Evolutionary conservation across 106 monocot species (phyloP).

Genomic region (Posidonia australis): DNA sequence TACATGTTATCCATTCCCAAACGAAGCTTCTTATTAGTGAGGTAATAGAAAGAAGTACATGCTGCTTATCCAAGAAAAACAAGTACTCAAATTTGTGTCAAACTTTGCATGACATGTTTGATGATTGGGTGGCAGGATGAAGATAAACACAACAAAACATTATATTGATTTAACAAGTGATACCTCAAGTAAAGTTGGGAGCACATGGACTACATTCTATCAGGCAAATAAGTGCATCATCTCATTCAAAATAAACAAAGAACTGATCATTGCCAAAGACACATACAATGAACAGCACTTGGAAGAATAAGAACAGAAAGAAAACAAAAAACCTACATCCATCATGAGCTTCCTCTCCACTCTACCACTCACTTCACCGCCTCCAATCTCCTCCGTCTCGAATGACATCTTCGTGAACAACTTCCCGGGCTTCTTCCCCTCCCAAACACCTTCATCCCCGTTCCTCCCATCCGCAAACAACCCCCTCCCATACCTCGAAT

Average conservation of each 20-base stretch:
- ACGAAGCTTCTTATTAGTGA: too few species aligned
- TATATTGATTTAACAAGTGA: too few species aligned
- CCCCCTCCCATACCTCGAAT: constrained; percentile 51
- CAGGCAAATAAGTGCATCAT: background rate
- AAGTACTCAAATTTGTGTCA: too few species aligned
- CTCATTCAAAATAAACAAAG: background rate
- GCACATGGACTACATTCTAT: too few species aligned
- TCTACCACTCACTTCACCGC: constrained; percentile 17
- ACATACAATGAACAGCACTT: background rate
- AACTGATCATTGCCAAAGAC: too few species aligned
- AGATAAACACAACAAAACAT: too few species aligned
- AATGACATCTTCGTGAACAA: constrained; percentile 70
- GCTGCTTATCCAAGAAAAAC: too few species aligned
- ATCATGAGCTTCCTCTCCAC: constrained; percentile 68
- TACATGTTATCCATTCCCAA: background rate
- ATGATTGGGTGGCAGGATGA: too few species aligned
- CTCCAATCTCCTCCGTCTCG: constrained; percentile 30
- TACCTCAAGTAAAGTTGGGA: too few species aligned
- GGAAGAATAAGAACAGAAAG: background rate
- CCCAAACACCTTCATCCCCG: constrained; percentile 8
- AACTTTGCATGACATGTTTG: too few species aligned
- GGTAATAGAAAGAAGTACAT: too few species aligned
- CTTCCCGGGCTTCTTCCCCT: constrained; percentile 58
- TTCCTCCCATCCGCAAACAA: constrained; percentile 33
- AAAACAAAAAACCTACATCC: constrained; percentile 33